Conservation (phyloP, 2,329 filamentous ascomycete species). For the Neurospora crassa region DNA sequence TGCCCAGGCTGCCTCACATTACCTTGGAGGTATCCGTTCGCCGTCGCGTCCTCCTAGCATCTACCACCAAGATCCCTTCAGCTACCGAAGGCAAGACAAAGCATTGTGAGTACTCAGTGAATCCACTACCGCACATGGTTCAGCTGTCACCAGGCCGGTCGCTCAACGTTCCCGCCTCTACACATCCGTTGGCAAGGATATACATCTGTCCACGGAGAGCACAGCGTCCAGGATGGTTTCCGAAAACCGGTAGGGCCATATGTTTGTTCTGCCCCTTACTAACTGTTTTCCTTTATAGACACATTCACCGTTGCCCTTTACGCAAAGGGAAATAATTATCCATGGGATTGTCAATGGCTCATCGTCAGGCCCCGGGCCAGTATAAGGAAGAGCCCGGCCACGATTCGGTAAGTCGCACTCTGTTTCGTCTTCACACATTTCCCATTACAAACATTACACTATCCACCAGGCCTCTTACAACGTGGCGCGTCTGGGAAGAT, state of each 20-base stretch:
- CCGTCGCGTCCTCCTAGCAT: not conserved
- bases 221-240: not conserved
- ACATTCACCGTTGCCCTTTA: not conserved
- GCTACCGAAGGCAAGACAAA: not conserved
- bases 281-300: not conserved
- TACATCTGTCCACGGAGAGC: not conserved
- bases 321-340: constrained; percentile 6
- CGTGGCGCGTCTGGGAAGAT: not conserved
- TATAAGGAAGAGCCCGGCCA: constrained; percentile 33
- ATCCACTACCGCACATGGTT: not conserved
- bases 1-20: not conserved
- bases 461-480: not conserved
- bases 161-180: not conserved
- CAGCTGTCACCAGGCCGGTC: not conserved
- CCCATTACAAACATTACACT: not conserved
- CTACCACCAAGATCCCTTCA: not conserved
- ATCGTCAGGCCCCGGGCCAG: constrained; percentile 32
- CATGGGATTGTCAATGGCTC: constrained; percentile 37
- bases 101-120: not conserved
- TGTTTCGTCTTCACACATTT: constrained; percentile 8
- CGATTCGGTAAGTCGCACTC: constrained; percentile 31
- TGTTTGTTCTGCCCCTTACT: not conserved
- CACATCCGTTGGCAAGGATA: not conserved
- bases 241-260: not conserved
- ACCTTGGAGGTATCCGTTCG: not conserved